These are phyloP conservation scores for Cetraspora pellucida DNA, from an alignment of 192 early-diverging fungal species.

Conservation along the genomic window DNA sequence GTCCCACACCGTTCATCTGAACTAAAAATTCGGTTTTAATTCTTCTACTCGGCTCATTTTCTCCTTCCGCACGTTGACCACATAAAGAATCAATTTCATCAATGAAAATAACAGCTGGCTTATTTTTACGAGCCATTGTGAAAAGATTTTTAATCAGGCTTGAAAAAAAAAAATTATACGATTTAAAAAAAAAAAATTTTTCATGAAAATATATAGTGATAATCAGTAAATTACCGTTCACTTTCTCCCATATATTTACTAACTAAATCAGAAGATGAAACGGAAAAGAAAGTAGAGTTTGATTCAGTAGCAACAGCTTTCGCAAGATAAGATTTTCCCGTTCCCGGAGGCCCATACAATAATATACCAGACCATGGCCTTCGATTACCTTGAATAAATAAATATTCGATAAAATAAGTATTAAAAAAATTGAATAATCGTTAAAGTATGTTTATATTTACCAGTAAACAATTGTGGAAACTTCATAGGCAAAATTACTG, in stretches of 20 bases:
- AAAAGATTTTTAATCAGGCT: constrained; percentile 94
- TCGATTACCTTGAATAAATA: constrained; percentile 65
- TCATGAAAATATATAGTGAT: background rate
- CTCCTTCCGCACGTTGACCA: constrained; percentile 95
- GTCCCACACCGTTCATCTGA: constrained; percentile 98
- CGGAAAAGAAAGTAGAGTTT: constrained; percentile 93
- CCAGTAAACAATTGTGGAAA: constrained; percentile 96
- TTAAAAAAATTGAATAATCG: background rate
- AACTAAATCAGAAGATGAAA: constrained; percentile 97
- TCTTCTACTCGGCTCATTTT: constrained; percentile 89
- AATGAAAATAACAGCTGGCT: constrained; percentile 97
- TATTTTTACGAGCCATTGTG: constrained; percentile 87
- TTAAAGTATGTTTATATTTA: constrained; percentile 1
- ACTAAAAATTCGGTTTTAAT: constrained; percentile 99
- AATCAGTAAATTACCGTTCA: constrained; percentile 63
- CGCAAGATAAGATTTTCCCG: constrained; percentile 95
- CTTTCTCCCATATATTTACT: constrained; percentile 99
- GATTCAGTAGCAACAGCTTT: constrained; percentile 99
- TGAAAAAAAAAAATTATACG: background rate
- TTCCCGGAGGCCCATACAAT: constrained; percentile 96
- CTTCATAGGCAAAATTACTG: constrained; percentile 96
- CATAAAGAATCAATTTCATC: constrained; percentile 98
- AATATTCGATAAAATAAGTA: background rate
- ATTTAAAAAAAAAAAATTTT: constrained; percentile 1
- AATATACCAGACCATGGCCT: constrained; percentile 97